phyloP scores from a whole-genome alignment of 345 rosid genomes.

The Populus pruinosa region DNA sequence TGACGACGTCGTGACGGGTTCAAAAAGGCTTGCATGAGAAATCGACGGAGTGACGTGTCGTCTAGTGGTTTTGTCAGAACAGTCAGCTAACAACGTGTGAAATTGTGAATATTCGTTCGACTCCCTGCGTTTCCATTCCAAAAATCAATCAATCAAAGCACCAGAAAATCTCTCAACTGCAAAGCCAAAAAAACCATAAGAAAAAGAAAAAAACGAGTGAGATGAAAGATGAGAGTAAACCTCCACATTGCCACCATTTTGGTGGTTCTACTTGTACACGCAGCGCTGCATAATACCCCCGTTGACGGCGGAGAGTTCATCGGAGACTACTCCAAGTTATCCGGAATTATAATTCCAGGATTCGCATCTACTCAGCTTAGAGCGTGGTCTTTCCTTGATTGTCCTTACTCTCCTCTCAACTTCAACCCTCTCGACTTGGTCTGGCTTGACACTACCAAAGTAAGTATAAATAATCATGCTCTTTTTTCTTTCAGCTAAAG shows the following conservation, averaged over 20 bases:
- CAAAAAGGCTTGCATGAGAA: too few relatives aligned
- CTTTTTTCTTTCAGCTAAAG: not conserved
- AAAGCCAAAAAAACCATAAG: too few relatives aligned
- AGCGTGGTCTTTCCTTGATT: slow-evolving; percentile 98
- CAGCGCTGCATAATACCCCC: slow-evolving; percentile 1
- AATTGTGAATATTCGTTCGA: too few relatives aligned
- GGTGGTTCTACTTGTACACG: slow-evolving; percentile 18
- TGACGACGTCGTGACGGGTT: too few relatives aligned
- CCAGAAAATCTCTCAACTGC: too few relatives aligned
- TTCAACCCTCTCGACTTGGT: slow-evolving; percentile 98
- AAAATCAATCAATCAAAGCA: too few relatives aligned
- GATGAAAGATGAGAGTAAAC: slow-evolving; percentile 1
- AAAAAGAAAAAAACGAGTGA: not conserved
- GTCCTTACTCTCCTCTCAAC: slow-evolving; percentile 93
- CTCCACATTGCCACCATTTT: not conserved
- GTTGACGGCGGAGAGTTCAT: slow-evolving; percentile 39
- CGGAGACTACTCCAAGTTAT: slow-evolving; percentile 68
- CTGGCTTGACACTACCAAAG: slow-evolving; percentile 96
- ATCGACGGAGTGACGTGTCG: too few relatives aligned
- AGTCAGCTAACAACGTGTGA: too few relatives aligned
- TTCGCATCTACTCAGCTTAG: slow-evolving; percentile 97
- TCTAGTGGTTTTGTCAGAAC: too few relatives aligned
- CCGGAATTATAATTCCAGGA: slow-evolving; percentile 96
- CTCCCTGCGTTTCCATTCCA: too few relatives aligned
- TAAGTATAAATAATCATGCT: slow-evolving; percentile 25